Conservation (phyloP, 2,329 filamentous ascomycete species). For the Epichloe glyceriae region DNA sequence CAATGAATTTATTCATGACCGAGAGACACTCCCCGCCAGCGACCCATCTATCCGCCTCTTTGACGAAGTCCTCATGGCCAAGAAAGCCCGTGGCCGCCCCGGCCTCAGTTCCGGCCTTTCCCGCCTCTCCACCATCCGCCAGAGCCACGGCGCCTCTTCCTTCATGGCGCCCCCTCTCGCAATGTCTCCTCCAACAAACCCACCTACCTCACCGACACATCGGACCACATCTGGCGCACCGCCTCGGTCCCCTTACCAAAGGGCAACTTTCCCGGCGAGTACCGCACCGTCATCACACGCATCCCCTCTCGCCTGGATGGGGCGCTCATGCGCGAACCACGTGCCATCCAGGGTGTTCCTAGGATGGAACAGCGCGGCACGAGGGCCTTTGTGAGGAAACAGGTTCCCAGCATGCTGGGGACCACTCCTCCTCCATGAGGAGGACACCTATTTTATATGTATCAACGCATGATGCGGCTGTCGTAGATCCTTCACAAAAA, state of each 20-base stretch:
- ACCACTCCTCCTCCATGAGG: slow-evolving; percentile 26
- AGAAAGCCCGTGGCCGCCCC: slow-evolving; percentile 53
- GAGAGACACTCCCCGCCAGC: slow-evolving; percentile 51
- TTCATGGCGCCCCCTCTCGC: slow-evolving; percentile 24
- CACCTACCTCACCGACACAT: slow-evolving; percentile 56
- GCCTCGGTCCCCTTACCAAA: slow-evolving; percentile 47
- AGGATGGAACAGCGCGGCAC: slow-evolving; percentile 39
- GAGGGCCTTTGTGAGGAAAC: slow-evolving; percentile 40
- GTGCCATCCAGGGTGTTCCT: slow-evolving; percentile 80
- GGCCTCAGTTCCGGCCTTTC: slow-evolving; percentile 53
- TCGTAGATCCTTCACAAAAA: too few relatives aligned
- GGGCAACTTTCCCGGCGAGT: slow-evolving; percentile 50
- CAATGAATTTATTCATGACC: slow-evolving; percentile 75
- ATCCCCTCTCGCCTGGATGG: slow-evolving; percentile 77
- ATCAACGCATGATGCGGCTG: background rate
- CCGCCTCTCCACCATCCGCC: slow-evolving; percentile 46
- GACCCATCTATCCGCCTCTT: slow-evolving; percentile 62
- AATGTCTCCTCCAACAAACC: slow-evolving; percentile 28
- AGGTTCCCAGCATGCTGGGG: slow-evolving; percentile 38
- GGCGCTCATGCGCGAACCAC: slow-evolving; percentile 80
- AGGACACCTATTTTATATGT: background rate
- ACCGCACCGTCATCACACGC: slow-evolving; percentile 45
- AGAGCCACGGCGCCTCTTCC: slow-evolving; percentile 34
- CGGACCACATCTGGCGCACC: slow-evolving; percentile 70
- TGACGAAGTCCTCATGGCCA: slow-evolving; percentile 73